These are phyloP conservation scores for Geosmithia putterillii DNA, from an alignment of 2,329 filamentous ascomycete species.

Conservation along the genomic window DNA sequence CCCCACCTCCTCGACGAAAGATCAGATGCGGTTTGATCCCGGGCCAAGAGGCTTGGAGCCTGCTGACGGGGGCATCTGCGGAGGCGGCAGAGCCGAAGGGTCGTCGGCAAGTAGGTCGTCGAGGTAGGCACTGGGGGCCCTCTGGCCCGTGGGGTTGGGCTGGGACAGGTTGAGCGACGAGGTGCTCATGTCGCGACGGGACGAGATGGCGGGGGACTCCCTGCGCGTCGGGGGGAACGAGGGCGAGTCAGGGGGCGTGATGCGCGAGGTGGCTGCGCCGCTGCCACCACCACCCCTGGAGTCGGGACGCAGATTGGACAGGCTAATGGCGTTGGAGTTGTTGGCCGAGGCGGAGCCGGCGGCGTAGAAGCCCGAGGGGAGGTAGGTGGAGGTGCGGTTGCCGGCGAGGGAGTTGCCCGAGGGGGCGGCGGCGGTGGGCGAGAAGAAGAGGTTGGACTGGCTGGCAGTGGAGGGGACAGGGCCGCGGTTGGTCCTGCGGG, in stretches of 20 bases:
- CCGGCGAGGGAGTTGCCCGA: slow-evolving; percentile 45
- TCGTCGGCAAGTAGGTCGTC: slow-evolving; percentile 83
- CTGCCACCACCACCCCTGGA: slow-evolving; percentile 43
- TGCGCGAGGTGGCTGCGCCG: slow-evolving; percentile 25
- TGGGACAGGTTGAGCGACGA: slow-evolving; percentile 50
- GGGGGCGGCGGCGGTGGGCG: slow-evolving; percentile 63
- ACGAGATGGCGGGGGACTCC: slow-evolving; percentile 6
- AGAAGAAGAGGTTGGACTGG: slow-evolving; percentile 78
- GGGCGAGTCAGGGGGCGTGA: slow-evolving; percentile 55
- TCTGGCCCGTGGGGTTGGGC: slow-evolving; percentile 41
- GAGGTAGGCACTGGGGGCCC: slow-evolving; percentile 79
- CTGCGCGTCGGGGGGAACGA: slow-evolving; percentile 20
- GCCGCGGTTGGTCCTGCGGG: slow-evolving; percentile 35
- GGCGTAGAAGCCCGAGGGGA: slow-evolving; percentile 87
- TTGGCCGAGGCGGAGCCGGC: slow-evolving; percentile 41
- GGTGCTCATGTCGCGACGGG: slow-evolving; percentile 39
- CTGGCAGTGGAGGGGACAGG: slow-evolving; percentile 45
- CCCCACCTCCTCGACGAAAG: no score
- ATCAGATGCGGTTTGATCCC: slow-evolving; percentile 2
- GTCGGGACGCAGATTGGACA: slow-evolving; percentile 49
- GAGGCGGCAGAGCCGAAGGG: slow-evolving; percentile 35
- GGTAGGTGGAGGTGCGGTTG: slow-evolving; percentile 64
- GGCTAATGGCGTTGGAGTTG: slow-evolving; percentile 41
- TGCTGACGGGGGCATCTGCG: slow-evolving; percentile 17
- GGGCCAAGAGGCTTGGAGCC: slow-evolving; percentile 7